These are phyloP conservation scores for Cyclocybe cylindracea DNA, from an alignment of 768 basidiomycete genomes.

Conservation along the genomic window DNA sequence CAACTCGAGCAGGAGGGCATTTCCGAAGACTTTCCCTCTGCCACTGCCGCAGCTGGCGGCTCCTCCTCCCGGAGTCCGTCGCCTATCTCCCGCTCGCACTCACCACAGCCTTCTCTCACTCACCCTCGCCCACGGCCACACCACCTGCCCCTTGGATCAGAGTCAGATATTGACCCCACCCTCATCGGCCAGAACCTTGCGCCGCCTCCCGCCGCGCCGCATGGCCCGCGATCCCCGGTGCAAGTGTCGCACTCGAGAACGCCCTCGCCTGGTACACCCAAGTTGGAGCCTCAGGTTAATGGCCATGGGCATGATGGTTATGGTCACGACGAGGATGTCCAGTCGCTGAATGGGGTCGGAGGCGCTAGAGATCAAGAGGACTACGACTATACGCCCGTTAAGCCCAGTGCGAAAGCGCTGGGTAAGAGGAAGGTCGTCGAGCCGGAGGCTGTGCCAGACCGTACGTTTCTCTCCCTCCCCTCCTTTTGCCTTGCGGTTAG, in stretches of 20 bases:
- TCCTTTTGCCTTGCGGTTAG: no score
- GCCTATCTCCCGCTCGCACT: constrained; percentile 38
- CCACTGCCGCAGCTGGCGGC: constrained; percentile 22
- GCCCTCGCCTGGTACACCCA: constrained; percentile 63
- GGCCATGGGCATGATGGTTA: constrained; percentile 1
- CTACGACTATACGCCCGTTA: constrained; percentile 42
- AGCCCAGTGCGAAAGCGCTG: constrained; percentile 85
- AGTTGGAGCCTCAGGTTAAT: constrained; percentile 12
- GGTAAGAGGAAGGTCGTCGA: constrained; percentile 77
- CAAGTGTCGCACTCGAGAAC: constrained; percentile 57
- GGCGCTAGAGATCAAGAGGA: constrained; percentile 19
- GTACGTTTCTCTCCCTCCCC: constrained; percentile 36
- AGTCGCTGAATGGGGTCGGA: constrained; percentile 13
- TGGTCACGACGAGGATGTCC: constrained; percentile 9
- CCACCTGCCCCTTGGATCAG: constrained; percentile 5
- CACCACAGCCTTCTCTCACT: constrained; percentile 21
- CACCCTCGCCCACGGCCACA: constrained; percentile 21
- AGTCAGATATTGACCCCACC: constrained; percentile 5
- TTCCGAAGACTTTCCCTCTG: constrained; percentile 11
- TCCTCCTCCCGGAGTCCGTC: constrained; percentile 46
- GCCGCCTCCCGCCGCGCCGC: constrained; percentile 67
- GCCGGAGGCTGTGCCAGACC: constrained; percentile 42
- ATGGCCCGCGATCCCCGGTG: constrained; percentile 70
- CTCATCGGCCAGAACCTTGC: constrained; percentile 37
- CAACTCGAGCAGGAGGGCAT: constrained; percentile 39